Evolutionary conservation across 108 stramenopile species (phyloP).

Genomic region (Nitzschia palea): DNA sequence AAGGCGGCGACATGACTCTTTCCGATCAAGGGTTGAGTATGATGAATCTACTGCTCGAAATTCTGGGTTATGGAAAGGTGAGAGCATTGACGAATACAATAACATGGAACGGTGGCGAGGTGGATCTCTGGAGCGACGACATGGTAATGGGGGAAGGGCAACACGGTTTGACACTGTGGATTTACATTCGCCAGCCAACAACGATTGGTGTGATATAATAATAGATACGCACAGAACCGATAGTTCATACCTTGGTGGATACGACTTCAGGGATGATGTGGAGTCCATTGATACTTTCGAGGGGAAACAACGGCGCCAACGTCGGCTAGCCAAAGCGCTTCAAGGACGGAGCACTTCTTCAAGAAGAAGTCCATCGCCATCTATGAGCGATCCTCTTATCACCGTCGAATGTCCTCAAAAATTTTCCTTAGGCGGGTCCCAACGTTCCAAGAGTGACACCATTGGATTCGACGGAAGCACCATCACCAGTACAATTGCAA

Average conservation of each 20-base stretch:
- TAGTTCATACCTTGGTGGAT: neutral
- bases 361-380: neutral
- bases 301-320: neutral
- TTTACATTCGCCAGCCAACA: neutral
- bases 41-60: too few relatives aligned
- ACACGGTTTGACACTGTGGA: neutral
- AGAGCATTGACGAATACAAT: too few relatives aligned
- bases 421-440: too few relatives aligned
- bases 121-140: neutral
- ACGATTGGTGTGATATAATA: neutral
- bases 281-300: neutral
- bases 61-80: too few relatives aligned
- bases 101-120: too few relatives aligned
- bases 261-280: constrained; percentile 11
- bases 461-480: neutral
- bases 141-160: neutral
- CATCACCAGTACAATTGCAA: neutral
- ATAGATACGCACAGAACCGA: neutral
- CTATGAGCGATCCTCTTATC: too few relatives aligned
- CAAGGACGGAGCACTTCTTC: neutral
- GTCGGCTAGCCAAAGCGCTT: neutral
- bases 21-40: neutral
- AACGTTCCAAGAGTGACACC: too few relatives aligned
- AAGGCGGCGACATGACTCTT: neutral
- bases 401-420: too few relatives aligned